Percentiles rank a stretch among this genome's conserved stretches.
phyloP scores from a whole-genome alignment of 2,329 filamentous ascomycete species.

The Cryphonectria naterciae region DNA sequence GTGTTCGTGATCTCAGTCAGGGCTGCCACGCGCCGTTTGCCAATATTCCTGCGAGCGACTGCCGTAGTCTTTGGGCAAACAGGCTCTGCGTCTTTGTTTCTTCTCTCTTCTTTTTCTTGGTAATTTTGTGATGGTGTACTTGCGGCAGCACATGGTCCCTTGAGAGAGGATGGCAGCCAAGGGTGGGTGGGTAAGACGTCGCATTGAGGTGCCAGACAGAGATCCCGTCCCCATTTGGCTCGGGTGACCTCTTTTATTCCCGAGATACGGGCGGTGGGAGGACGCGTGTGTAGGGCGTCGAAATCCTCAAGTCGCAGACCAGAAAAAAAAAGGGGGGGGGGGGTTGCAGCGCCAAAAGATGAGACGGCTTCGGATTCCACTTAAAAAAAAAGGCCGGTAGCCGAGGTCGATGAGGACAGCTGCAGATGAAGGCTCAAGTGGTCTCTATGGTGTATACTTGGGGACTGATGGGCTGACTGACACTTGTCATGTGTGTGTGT shows the following conservation, averaged over 20 bases:
- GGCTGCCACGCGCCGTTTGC: conserved; percentile 5
- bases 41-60: background rate
- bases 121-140: background rate
- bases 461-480: background rate
- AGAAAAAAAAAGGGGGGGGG: background rate
- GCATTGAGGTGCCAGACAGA: background rate
- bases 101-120: no score
- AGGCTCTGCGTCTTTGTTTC: no score
- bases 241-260: conserved; percentile 3
- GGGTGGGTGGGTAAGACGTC: background rate
- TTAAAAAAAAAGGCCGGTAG: background rate
- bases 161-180: background rate
- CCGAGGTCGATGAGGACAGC: background rate
- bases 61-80: background rate
- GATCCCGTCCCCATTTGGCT: background rate
- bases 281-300: conserved; percentile 5
- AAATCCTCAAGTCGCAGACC: background rate
- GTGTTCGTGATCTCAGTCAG: background rate
- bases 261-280: background rate
- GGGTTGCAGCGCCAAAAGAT: background rate
- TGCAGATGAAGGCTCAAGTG: background rate
- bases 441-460: background rate
- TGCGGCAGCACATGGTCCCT: background rate
- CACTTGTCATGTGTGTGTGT: background rate
- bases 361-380: conserved; percentile 1